Evolutionary conservation across 768 basidiomycete species (phyloP).

Genomic region (Auriscalpium microsporum): DNA sequence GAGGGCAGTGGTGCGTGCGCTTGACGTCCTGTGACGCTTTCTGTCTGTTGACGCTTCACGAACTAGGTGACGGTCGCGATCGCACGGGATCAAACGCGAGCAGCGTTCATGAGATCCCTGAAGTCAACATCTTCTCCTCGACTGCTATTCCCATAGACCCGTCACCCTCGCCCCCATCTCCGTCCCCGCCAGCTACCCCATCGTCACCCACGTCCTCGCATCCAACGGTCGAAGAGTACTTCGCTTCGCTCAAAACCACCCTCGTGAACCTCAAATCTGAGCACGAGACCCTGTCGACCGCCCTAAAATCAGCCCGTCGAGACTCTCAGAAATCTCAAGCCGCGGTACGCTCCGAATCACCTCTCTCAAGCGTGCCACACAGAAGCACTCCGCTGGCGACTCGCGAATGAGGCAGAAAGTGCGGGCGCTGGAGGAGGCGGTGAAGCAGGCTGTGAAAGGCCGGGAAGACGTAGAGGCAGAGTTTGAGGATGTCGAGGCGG

Average conservation of each 20-base stretch:
- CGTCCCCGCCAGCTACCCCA: constrained; percentile 11
- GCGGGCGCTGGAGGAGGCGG: constrained; percentile 81
- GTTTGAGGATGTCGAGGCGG: constrained; percentile 30
- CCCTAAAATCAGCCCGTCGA: constrained; percentile 70
- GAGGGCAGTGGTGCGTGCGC: constrained; percentile 35
- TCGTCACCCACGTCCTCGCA: constrained; percentile 21
- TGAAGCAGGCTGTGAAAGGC: constrained; percentile 55
- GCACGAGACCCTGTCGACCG: constrained; percentile 53
- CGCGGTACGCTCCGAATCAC: constrained; percentile 79
- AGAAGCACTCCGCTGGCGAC: constrained; percentile 69
- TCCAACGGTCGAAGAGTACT: constrained; percentile 58
- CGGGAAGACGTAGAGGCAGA: constrained; percentile 39
- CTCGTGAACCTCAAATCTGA: constrained; percentile 59
- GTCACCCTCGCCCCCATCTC: constrained; percentile 14
- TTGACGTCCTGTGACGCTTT: background rate
- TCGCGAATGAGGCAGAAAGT: constrained; percentile 79
- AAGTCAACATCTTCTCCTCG: constrained; percentile 2
- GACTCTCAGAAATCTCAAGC: constrained; percentile 82
- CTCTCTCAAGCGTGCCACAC: constrained; percentile 70
- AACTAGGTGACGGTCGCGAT: background rate
- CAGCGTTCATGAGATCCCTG: background rate
- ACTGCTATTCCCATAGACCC: constrained; percentile 2
- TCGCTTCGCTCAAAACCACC: constrained; percentile 55
- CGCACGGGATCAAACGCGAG: constrained; percentile 1
- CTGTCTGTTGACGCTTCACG: background rate